Base-by-base conservation (phyloP, 2,329 filamentous ascomycete species). In the Acephala macrosclerotiorum region DNA sequence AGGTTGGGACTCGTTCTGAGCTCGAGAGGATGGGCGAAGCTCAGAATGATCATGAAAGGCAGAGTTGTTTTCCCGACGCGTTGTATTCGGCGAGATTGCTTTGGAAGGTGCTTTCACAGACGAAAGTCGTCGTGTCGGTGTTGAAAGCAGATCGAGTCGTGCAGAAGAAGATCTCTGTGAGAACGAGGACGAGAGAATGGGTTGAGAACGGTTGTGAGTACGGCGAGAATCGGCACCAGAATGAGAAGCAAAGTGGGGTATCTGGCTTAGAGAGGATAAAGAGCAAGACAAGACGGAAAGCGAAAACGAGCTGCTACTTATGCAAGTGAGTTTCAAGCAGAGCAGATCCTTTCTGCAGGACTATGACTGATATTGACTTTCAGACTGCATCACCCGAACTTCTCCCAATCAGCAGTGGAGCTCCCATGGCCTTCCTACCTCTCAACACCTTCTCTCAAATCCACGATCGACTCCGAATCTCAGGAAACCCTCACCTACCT, bases 241-340 rank as follows among this genome's bases (percentile, higher is more conserved):
- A 60, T 3, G 18, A 55, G 58, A 47, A 26, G 3, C 33, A 57
- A 20, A 18, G 22, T 55, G 38, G 51, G 18, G 22, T 49, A 26
- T 45, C 35, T 59, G 9, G 35, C 2, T 33, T 36, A 29, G 25
- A 35, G n/a, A 66, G 20, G 40, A 42, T 38, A 12, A 63, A 12
- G 14, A 63, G 53, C 29, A 35, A 22, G n/a, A 26, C 29, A 18
- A 42, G 29, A 11, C 11, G 51, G 26, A 64, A 58, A 16, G 26
- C 38, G 16, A 55, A 55, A 26, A 53, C 36, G 14, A 16, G 47
- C 8, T 63, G 51, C 42, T 60, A 66, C 25, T 26, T 66, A 14
- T 66, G 64, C 65, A 61, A 61, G 65, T 66, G 14, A 25, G 65
- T 45, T 18, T 16, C 8, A 25, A 11, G 25, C n/a, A n/a, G n/a